A percentile compares a stretch with the other conserved stretches of the same genome.
phyloP scores from a whole-genome alignment of 1,139 yeast genomes.

The Saccharomyces hybrid region DNA sequence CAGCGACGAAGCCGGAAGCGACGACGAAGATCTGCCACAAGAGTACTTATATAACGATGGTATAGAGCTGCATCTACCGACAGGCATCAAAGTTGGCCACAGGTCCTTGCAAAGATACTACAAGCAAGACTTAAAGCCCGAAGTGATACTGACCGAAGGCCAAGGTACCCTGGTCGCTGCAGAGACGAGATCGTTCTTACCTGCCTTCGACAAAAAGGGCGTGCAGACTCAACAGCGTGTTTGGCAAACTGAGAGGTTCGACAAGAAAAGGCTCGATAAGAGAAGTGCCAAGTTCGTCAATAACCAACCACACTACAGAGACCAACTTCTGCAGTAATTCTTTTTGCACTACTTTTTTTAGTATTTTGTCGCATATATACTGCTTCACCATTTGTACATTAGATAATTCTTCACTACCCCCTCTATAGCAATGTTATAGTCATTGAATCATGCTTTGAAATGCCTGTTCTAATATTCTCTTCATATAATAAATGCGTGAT shows the following conservation, averaged over 20 bases:
- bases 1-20: slow-evolving; percentile 35
- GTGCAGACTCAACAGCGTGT: slow-evolving; percentile 60
- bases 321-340: slow-evolving; percentile 67
- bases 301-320: slow-evolving; percentile 87
- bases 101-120: slow-evolving; percentile 80
- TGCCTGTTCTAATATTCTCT: neutral
- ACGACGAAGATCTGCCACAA: slow-evolving; percentile 36
- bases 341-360: neutral
- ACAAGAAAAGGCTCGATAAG: slow-evolving; percentile 65
- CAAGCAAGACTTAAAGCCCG: slow-evolving; percentile 76
- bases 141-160: slow-evolving; percentile 67
- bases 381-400: neutral
- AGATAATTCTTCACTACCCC: neutral
- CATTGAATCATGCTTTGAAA: neutral
- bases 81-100: slow-evolving; percentile 85
- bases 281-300: slow-evolving; percentile 75
- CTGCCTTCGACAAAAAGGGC: slow-evolving; percentile 44
- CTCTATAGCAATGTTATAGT: neutral
- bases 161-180: slow-evolving; percentile 94
- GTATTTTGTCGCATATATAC: neutral
- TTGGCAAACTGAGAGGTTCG: slow-evolving; percentile 65
- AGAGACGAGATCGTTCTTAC: slow-evolving; percentile 67
- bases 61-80: slow-evolving; percentile 72
- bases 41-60: slow-evolving; percentile 54
- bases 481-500: neutral